Conservation (phyloP, 139 green algal genomes). For the Ettlia oleoabundans region DNA sequence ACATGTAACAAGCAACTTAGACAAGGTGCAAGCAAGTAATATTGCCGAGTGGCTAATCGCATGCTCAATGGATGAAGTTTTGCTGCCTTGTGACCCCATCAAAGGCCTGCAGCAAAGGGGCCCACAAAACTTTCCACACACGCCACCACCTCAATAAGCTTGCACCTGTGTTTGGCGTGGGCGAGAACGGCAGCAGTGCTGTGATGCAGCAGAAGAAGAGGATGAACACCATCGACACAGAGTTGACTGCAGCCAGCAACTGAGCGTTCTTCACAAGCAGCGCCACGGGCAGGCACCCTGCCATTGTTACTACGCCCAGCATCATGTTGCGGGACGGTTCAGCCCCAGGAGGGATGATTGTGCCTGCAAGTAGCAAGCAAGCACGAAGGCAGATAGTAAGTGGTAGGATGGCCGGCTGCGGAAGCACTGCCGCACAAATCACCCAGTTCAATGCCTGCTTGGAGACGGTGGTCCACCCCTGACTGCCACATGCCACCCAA, state of each 20-base stretch:
- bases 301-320: conserved; percentile 66
- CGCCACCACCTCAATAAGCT: conserved; percentile 35
- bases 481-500: too few species aligned
- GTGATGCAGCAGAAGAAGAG: conserved; percentile 72
- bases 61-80: too few species aligned
- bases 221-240: conserved; percentile 70
- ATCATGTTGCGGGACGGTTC: conserved; percentile 76
- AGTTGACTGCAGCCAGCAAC: conserved; percentile 69
- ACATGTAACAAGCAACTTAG: too few species aligned
- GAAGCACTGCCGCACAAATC: too few species aligned
- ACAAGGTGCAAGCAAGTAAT: too few species aligned
- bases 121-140: background rate
- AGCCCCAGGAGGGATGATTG: conserved; percentile 79
- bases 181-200: conserved; percentile 48
- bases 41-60: too few species aligned
- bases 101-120: too few species aligned
- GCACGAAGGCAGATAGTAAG: background rate
- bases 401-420: background rate
- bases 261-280: conserved; percentile 70
- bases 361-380: conserved; percentile 45
- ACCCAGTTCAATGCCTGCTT: too few species aligned
- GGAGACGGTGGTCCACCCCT: too few species aligned
- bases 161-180: conserved; percentile 10
- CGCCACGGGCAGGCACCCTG: conserved; percentile 70
- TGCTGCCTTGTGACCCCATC: too few species aligned